Percentiles rank a stretch among this genome's conserved stretches.
phyloP scores from a whole-genome alignment of 140 eudicot genomes.

The Ambrosia hybrid region DNA sequence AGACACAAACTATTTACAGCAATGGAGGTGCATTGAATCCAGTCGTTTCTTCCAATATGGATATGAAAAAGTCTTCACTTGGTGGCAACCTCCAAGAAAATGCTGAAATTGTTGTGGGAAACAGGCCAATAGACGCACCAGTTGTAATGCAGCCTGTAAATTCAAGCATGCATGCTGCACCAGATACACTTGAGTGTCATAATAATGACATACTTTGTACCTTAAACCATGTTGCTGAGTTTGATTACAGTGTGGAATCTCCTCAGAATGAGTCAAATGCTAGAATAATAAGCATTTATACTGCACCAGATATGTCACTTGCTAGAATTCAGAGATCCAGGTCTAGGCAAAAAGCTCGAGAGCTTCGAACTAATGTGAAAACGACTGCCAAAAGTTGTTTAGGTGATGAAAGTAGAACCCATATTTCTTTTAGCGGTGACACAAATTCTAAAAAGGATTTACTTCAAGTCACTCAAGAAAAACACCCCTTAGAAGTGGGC shows the following conservation, averaged over 20 bases:
- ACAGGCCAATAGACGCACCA: too few relatives aligned
- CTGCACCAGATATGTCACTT: conserved; percentile 56
- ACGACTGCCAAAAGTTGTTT: conserved; percentile 43
- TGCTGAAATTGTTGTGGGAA: too few relatives aligned
- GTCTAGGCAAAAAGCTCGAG: conserved; percentile 87
- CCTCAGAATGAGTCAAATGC: conserved; percentile 47
- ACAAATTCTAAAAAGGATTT: conserved; percentile 26
- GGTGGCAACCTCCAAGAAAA: too few relatives aligned
- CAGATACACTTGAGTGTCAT: conserved; percentile 30
- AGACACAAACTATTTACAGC: too few relatives aligned
- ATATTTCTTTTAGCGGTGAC: conserved; percentile 32
- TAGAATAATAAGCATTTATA: conserved; percentile 44
- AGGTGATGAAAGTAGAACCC: conserved; percentile 32
- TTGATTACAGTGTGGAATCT: conserved; percentile 39
- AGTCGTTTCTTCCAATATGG: too few relatives aligned
- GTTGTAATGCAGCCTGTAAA: too few relatives aligned
- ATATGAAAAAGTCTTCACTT: too few relatives aligned
- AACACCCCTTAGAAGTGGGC: conserved; percentile 22
- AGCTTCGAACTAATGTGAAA: conserved; percentile 66
- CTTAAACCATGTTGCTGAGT: conserved; percentile 37
- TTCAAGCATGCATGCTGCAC: conserved; percentile 12
- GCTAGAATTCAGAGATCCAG: conserved; percentile 82
- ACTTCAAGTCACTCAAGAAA: conserved; percentile 33
- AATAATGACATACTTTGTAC: conserved; percentile 32
- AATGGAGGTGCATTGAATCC: too few relatives aligned